A percentile compares a stretch with the other conserved stretches of the same genome.
Conservation (phyloP, 164 flowering plant genomes). For the Vitis vinifera region ASM3070453v1 NC_081806.1:1893501-1894000, state of each 20-base stretch:
- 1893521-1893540: conserved; percentile 39
- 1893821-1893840: conserved; percentile 70
- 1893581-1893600: conserved; percentile 68
- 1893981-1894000: conserved; percentile 56
- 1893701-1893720: conserved; percentile 43
- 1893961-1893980: conserved; percentile 68
- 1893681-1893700: conserved; percentile 60
- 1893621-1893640: conserved; percentile 90
- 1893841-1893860: conserved; percentile 76
- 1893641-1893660: conserved; percentile 91
- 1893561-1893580: conserved; percentile 62
- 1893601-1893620: conserved; percentile 91
- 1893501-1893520: not conserved
- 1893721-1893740: conserved; percentile 20
- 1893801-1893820: conserved; percentile 50
- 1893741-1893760: conserved; percentile 23
- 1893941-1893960: conserved; percentile 67
- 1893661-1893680: conserved; percentile 61
- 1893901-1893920: conserved; percentile 90
- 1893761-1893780: conserved; percentile 49
- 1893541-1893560: conserved; percentile 59
- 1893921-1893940: conserved; percentile 53
- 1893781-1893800: conserved; percentile 77
- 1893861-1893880: conserved; percentile 78
- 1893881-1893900: conserved; percentile 86